Conservation (phyloP, 192 early-diverging fungal species). For the Backusella luteola region DNA sequence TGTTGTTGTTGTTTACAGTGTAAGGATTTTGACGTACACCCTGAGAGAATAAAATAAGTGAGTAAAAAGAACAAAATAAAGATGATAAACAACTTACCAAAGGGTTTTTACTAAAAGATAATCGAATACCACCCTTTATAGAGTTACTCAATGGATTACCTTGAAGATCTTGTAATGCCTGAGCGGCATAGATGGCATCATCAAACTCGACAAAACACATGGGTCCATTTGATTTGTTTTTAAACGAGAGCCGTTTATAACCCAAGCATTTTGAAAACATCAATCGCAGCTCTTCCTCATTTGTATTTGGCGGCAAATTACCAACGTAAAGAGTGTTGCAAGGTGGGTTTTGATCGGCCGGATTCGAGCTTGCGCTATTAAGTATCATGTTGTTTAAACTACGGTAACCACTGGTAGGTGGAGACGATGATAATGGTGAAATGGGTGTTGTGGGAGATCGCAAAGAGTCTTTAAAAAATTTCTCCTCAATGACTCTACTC, state of each 20-base stretch:
- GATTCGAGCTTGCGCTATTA: slow-evolving; percentile 49
- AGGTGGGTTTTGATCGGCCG: slow-evolving; percentile 94
- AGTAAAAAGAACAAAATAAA: neutral
- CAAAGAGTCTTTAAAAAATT: neutral
- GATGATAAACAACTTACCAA: slow-evolving; percentile 38
- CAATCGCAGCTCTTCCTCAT: slow-evolving; percentile 84
- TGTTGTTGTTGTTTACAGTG: neutral
- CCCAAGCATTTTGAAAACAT: slow-evolving; percentile 82
- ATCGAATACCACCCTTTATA: slow-evolving; percentile 90
- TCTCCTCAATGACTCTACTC: slow-evolving; percentile 6
- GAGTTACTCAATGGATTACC: slow-evolving; percentile 84
- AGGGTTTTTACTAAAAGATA: slow-evolving; percentile 96
- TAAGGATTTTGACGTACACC: slow-evolving; percentile 14
- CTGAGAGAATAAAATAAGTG: neutral
- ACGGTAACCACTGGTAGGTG: slow-evolving; percentile 8
- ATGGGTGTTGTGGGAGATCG: neutral
- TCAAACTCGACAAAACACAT: slow-evolving; percentile 99
- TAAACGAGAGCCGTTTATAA: slow-evolving; percentile 90
- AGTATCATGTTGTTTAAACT: slow-evolving; percentile 7
- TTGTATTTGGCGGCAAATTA: slow-evolving; percentile 89
- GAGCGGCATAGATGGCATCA: slow-evolving; percentile 86
- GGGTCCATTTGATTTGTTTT: slow-evolving; percentile 89
- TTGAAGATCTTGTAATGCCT: slow-evolving; percentile 85
- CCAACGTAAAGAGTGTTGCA: slow-evolving; percentile 99
- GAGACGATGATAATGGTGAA: neutral